A percentile compares a stretch with the other conserved stretches of the same genome.
phyloP scores from a whole-genome alignment of 306 rosid species.

The Lathyrus tuberosus region DNA sequence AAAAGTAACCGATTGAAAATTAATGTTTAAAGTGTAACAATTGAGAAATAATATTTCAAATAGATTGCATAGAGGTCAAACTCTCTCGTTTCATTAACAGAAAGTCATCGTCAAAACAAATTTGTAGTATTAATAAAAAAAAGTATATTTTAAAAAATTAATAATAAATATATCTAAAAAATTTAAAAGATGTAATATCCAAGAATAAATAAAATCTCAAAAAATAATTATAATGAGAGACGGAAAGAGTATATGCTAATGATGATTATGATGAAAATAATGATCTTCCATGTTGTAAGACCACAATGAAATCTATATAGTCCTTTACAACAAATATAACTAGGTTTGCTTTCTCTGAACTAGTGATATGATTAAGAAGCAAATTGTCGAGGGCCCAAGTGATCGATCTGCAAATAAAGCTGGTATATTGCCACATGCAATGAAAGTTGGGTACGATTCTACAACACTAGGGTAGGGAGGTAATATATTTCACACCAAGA shows the following conservation, averaged over 20 bases:
- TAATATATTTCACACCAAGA: constrained; percentile 28
- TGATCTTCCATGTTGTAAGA: constrained; percentile 5
- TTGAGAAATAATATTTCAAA: no score
- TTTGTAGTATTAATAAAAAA: no score
- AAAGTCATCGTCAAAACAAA: no score
- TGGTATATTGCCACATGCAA: constrained; percentile 12
- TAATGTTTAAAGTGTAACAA: no score
- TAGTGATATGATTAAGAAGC: constrained; percentile 31
- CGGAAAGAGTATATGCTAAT: background rate
- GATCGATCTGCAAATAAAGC: constrained; percentile 10
- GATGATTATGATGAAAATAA: constrained; percentile 26
- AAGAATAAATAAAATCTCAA: no score
- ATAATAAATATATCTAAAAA: no score
- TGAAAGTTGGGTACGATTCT: constrained; percentile 34
- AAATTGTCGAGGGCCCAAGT: constrained; percentile 12
- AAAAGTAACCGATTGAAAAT: no score
- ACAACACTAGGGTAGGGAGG: constrained; percentile 18
- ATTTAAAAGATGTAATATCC: no score
- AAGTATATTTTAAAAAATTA: no score
- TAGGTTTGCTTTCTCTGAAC: background rate
- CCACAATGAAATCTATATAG: constrained; percentile 30
- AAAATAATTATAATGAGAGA: no score
- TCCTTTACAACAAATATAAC: constrained; percentile 31
- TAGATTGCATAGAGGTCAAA: no score
- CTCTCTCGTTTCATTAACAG: no score